Conservation (phyloP, 768 basidiomycete genomes). For the Lentinula aciculospora region DNA sequence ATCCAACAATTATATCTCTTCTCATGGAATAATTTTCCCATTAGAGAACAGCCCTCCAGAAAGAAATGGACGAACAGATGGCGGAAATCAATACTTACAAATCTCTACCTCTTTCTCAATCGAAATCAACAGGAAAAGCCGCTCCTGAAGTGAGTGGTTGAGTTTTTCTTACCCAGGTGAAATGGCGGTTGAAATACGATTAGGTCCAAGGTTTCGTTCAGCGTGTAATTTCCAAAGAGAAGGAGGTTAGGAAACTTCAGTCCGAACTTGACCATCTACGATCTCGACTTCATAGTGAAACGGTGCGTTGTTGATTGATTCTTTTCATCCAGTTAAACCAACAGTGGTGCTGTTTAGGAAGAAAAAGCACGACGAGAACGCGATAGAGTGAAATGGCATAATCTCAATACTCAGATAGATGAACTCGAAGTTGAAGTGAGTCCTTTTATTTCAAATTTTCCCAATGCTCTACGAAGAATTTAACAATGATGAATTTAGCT, state of each 20-base stretch:
- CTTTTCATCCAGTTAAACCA: background rate
- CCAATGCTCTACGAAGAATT: too few species aligned
- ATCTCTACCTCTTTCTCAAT: slow-evolving; percentile 36
- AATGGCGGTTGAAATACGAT: background rate
- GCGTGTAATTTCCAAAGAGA: slow-evolving; percentile 80
- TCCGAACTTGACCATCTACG: slow-evolving; percentile 63
- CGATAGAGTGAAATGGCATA: slow-evolving; percentile 67
- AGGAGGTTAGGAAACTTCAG: slow-evolving; percentile 70
- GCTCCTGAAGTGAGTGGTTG: slow-evolving; percentile 48
- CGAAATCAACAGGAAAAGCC: slow-evolving; percentile 38
- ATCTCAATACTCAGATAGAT: slow-evolving; percentile 68
- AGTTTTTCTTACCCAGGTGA: background rate
- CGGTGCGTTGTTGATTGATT: slow-evolving; percentile 35
- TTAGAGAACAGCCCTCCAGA: slow-evolving; percentile 46
- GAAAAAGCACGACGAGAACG: slow-evolving; percentile 73
- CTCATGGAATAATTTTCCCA: background rate
- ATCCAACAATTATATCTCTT: background rate
- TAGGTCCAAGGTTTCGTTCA: slow-evolving; percentile 74
- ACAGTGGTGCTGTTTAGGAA: slow-evolving; percentile 35
- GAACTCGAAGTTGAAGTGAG: slow-evolving; percentile 65
- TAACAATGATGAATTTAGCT: background rate
- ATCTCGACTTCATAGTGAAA: slow-evolving; percentile 52
- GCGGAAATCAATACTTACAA: slow-evolving; percentile 65
- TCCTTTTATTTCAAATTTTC: background rate
- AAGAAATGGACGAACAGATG: slow-evolving; percentile 55